Base-by-base conservation (phyloP, 805 yeast species). In the Teunomyces atbi region DNA sequence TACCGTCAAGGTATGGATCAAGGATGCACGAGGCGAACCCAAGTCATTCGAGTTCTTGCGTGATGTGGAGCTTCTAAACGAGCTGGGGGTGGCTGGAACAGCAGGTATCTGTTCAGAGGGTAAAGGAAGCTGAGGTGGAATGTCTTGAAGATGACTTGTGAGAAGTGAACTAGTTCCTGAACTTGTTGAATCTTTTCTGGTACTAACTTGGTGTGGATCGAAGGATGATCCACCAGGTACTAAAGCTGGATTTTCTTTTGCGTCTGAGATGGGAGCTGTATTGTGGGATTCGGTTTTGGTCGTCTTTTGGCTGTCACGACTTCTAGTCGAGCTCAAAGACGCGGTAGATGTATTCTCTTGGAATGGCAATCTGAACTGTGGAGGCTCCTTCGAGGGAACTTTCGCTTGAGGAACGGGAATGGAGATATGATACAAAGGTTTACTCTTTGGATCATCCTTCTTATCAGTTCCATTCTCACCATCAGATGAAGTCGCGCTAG, bases 361-460 rank as follows among this genome's bases (percentile, higher is more conserved):
- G 58, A 85, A 86, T 0, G 92, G 92, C 12, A 81, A 69, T 57
- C 94, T 73, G 59, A 86, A 86, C 41, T 68, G 76, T 2, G 86
- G 86, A 1, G 74, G 67, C 5, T 71, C 78, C 23, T 67, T 58
- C n/a, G 66, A 61, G 15, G 56, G 56, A 23, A 60, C 57, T 26
- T 59, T 55, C 4, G 48, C 44, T 1, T 53, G 51, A 4, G 64
- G 59, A 1, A 60, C 40, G 4, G 68, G 60, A 44, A 67, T 41
- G 26, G 53, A 35, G 12, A 49, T 32, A 41, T 45, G 46, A 26
- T 39, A 35, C 27, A 11, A 15, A 4, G 34, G 20, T 16, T 42
- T 42, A 15, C 33, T n/a, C 21, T 42, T 21, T 30, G 26, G 5
- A 13, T 42, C 45, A 12, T 41, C 44, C 15, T 36, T 27, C 18